These are phyloP conservation scores for Prillingera fragicola DNA, from an alignment of 1,284 basidiomycete species.

Conservation along the genomic window DNA sequence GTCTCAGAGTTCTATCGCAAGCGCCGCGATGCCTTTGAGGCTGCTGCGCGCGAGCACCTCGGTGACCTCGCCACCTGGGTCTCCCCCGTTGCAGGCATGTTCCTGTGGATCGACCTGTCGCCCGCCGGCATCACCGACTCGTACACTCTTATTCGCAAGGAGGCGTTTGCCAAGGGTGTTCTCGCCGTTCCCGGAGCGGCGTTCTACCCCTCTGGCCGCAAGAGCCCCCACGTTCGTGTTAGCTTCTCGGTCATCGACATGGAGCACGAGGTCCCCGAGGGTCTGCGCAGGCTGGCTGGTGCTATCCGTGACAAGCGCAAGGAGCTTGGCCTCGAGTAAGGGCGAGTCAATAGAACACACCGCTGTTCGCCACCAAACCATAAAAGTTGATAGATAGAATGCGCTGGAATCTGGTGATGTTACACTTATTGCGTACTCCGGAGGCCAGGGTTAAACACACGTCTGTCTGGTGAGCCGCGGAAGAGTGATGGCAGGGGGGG, in stretches of 20 bases:
- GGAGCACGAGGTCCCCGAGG: constrained; percentile 64
- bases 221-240: constrained; percentile 68
- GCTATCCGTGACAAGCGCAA: constrained; percentile 53
- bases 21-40: constrained; percentile 73
- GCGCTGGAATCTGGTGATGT: too few species aligned
- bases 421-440: too few species aligned
- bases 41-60: constrained; percentile 66
- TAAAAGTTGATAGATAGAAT: too few species aligned
- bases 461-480: too few species aligned
- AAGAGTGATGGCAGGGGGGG: too few species aligned
- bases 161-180: constrained; percentile 74
- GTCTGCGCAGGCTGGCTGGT: constrained; percentile 60
- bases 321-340: constrained; percentile 19
- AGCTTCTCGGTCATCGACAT: constrained; percentile 71
- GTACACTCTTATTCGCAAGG: constrained; percentile 66
- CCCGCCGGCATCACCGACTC: constrained; percentile 56
- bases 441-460: too few species aligned
- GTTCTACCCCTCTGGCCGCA: constrained; percentile 66
- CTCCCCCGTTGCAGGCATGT: constrained; percentile 82
- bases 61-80: constrained; percentile 74
- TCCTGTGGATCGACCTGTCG: constrained; percentile 64
- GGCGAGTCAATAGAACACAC: too few species aligned
- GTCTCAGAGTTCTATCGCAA: constrained; percentile 74
- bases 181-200: constrained; percentile 73
- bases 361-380: too few species aligned